Evolutionary conservation across 176 grass and related monocot species (phyloP).

Genomic region (Puccinellia tenuiflora): DNA sequence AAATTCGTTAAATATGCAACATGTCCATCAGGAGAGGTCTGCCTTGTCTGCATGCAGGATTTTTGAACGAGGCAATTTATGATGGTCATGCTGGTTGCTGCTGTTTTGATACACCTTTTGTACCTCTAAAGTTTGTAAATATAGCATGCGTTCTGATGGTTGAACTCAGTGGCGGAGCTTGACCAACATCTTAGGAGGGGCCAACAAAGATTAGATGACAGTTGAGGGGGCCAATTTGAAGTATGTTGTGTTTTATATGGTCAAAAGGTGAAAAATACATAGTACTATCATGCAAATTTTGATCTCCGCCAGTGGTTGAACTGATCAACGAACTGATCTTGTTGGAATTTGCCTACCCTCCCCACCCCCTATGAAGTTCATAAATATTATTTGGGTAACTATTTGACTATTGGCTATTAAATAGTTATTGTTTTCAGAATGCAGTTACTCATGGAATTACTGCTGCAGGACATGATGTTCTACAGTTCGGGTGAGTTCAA

Average conservation of each 20-base stretch:
- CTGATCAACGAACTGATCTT: neutral
- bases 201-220: too few relatives aligned
- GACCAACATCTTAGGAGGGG: too few relatives aligned
- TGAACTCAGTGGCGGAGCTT: too few relatives aligned
- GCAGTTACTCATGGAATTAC: slow-evolving; percentile 71
- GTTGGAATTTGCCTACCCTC: neutral
- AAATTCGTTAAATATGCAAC: neutral
- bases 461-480: slow-evolving; percentile 60
- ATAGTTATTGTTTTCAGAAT: slow-evolving; percentile 47
- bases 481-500: slow-evolving; percentile 89
- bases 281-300: too few relatives aligned
- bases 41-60: neutral
- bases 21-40: neutral
- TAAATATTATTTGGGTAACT: neutral
- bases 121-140: neutral
- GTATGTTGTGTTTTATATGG: too few relatives aligned
- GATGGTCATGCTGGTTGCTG: neutral
- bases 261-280: too few relatives aligned
- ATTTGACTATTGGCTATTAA: slow-evolving; percentile 17
- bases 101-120: neutral
- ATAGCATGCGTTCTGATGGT: neutral
- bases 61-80: neutral
- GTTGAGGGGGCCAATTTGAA: too few relatives aligned
- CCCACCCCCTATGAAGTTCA: neutral
- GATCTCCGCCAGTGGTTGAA: slow-evolving; percentile 15